A percentile compares a stretch with the other conserved stretches of the same genome.
These are phyloP conservation scores for Neurospora sp. DNA, from an alignment of 495 filamentous ascomycete species.

Conservation along the genomic window DNA sequence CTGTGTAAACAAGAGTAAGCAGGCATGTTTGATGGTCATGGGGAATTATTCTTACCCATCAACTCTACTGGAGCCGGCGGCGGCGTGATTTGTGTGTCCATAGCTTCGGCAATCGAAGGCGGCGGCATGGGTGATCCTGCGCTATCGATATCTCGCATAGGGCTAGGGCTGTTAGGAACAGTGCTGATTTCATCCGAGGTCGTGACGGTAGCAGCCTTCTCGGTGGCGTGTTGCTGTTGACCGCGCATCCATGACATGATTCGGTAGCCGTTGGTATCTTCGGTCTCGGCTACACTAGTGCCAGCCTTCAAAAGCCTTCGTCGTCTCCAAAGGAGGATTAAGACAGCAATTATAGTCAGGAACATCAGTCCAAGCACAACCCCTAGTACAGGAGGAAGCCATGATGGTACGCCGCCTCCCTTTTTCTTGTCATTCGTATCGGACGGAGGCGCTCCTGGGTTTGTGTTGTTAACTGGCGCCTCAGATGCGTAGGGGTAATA, in stretches of 20 bases:
- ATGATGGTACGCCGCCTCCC: conserved; percentile 42
- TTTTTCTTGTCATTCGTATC: neutral
- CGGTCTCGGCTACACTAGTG: conserved; percentile 34
- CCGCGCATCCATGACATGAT: conserved; percentile 37
- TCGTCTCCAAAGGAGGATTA: conserved; percentile 46
- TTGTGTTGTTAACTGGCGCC: conserved; percentile 22
- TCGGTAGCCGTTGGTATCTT: conserved; percentile 28
- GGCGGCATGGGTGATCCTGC: conserved; percentile 6
- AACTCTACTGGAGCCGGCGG: conserved; percentile 27
- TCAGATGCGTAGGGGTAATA: conserved; percentile 50
- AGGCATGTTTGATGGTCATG: no score
- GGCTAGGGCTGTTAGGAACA: conserved; percentile 9
- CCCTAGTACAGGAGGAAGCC: conserved; percentile 55
- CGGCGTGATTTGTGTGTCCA: conserved; percentile 18
- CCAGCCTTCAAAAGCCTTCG: conserved; percentile 27
- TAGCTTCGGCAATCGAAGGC: conserved; percentile 26
- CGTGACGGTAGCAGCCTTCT: conserved; percentile 38
- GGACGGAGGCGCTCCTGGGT: conserved; percentile 13
- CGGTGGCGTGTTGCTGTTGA: conserved; percentile 14
- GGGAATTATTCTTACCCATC: conserved; percentile 22
- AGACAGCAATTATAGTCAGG: conserved; percentile 40
- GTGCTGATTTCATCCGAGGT: conserved; percentile 32
- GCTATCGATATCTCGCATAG: conserved; percentile 16
- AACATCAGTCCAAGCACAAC: conserved; percentile 55
- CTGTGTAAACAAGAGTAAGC: conserved; percentile 10